Evolutionary conservation across 140 eudicot genomes (phyloP).

Genomic region (Flaveria floridana): DNA sequence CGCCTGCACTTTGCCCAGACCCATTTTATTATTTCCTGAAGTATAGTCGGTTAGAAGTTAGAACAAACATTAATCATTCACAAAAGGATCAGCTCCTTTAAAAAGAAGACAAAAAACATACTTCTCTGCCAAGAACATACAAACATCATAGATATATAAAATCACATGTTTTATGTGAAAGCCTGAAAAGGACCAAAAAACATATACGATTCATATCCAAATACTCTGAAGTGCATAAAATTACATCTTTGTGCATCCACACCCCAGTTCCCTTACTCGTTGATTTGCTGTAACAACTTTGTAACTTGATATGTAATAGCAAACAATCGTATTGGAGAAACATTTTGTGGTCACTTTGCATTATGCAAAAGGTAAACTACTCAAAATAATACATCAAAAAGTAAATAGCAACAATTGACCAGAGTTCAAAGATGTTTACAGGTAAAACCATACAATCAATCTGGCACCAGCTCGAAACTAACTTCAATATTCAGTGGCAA

Average conservation of each 20-base stretch:
- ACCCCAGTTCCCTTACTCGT: neutral
- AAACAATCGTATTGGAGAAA: neutral
- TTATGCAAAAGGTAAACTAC: neutral
- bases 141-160: neutral
- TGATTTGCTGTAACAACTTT: neutral
- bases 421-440: neutral
- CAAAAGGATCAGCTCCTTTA: neutral
- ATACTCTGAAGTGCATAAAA: neutral
- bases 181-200: neutral
- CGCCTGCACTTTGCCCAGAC: neutral
- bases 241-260: neutral
- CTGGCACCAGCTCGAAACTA: neutral
- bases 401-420: neutral
- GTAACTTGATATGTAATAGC: neutral
- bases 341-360: neutral
- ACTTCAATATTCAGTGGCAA: neutral
- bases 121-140: neutral
- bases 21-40: neutral
- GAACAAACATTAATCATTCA: neutral
- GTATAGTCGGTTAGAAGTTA: neutral
- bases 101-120: neutral
- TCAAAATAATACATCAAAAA: neutral
- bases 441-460: neutral
- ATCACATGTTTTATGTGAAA: neutral
- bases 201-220: neutral